phyloP scores from a whole-genome alignment of 2,329 filamentous ascomycete genomes.

The Sporothrix curviconia region DNA sequence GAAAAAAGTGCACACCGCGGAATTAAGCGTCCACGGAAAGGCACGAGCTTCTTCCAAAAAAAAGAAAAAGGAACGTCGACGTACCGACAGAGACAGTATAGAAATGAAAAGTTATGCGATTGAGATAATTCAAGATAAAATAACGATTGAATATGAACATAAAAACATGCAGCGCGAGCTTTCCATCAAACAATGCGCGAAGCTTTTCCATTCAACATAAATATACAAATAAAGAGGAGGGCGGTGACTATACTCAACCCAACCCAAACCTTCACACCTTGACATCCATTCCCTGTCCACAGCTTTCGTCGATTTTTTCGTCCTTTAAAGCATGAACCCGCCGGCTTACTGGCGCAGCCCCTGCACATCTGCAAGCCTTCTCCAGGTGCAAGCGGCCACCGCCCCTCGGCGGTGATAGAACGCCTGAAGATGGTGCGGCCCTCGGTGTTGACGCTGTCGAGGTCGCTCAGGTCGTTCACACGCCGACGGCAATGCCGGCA shows the following conservation, averaged over 20 bases:
- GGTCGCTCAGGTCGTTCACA: slow-evolving; percentile 69
- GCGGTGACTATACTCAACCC: no score
- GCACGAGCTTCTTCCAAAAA: no score
- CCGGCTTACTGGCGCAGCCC: slow-evolving; percentile 44
- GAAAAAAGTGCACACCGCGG: no score
- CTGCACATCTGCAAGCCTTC: slow-evolving; percentile 51
- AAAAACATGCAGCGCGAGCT: no score
- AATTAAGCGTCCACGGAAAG: slow-evolving; percentile 2
- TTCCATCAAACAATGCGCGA: no score
- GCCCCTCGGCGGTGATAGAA: slow-evolving; percentile 41
- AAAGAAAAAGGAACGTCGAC: no score
- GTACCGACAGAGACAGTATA: no score
- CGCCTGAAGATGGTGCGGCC: slow-evolving; percentile 67
- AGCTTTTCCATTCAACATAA: no score
- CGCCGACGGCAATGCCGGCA: slow-evolving; percentile 76
- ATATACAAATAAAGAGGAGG: no score
- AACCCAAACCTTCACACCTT: not conserved
- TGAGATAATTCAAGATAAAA: no score
- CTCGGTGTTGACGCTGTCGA: slow-evolving; percentile 64
- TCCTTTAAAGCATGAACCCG: not conserved
- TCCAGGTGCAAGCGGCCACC: slow-evolving; percentile 46
- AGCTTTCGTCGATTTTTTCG: not conserved
- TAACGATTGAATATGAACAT: no score
- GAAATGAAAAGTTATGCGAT: no score
- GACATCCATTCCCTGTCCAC: not conserved